Percentiles rank a stretch among this genome's conserved stretches.
These are phyloP conservation scores for Pseudognaphalium luteoalbum DNA, from an alignment of 129 eudicot species.

Conservation along the genomic window DNA sequence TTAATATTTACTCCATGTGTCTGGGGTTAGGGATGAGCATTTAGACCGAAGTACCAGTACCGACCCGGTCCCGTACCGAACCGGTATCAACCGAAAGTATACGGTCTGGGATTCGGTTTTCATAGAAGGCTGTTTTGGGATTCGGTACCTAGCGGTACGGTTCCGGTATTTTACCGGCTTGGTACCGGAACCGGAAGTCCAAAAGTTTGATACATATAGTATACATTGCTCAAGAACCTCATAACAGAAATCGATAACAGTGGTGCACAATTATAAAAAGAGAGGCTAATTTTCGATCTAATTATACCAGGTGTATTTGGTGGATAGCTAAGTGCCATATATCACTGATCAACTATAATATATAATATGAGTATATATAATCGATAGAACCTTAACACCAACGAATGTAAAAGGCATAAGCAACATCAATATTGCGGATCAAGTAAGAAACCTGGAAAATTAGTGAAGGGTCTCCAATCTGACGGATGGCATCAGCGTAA, in stretches of 20 bases:
- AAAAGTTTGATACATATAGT: constrained; percentile 21
- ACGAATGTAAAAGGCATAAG: constrained; percentile 38
- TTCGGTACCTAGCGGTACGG: no score
- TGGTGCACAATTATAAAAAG: constrained; percentile 16
- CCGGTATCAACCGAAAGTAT: no score
- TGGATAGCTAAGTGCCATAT: constrained; percentile 34
- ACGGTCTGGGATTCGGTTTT: no score
- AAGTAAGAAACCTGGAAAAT: constrained; percentile 36
- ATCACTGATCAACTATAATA: constrained; percentile 41
- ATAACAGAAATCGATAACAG: constrained; percentile 11
- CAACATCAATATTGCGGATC: constrained; percentile 37
- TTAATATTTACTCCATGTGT: no score
- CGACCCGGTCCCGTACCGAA: no score
- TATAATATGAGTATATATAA: constrained; percentile 30
- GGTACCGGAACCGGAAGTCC: no score
- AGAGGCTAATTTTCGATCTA: constrained; percentile 27
- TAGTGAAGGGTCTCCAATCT: constrained; percentile 26
- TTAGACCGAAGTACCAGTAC: no score
- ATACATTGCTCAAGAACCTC: constrained; percentile 24
- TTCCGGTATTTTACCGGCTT: no score
- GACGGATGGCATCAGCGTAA: constrained; percentile 36
- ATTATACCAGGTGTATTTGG: constrained; percentile 31
- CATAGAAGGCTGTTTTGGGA: no score
- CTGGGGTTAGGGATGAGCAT: no score
- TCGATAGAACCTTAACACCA: constrained; percentile 34